Percentiles rank a stretch among this genome's conserved stretches.
These are phyloP conservation scores for Aspergillus oerlinghausenensis DNA, from an alignment of 2,329 filamentous ascomycete genomes.

Conservation along the genomic window DNA sequence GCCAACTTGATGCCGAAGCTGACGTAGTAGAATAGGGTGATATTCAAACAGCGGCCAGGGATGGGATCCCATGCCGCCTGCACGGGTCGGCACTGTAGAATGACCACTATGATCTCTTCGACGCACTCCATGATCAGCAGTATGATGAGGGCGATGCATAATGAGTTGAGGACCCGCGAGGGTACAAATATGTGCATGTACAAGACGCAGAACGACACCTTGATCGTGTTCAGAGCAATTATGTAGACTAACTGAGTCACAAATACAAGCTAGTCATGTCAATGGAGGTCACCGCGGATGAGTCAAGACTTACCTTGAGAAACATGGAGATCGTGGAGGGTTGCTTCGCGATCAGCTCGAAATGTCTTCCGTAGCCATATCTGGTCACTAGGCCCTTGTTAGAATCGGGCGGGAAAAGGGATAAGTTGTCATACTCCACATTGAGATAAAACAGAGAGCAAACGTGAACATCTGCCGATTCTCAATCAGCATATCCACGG, in stretches of 20 bases:
- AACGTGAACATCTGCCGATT: slow-evolving; percentile 8
- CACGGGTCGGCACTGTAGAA: slow-evolving; percentile 19
- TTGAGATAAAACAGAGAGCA: slow-evolving; percentile 7
- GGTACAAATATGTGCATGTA: slow-evolving; percentile 20
- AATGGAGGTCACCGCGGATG: not conserved
- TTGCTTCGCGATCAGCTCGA: slow-evolving; percentile 4
- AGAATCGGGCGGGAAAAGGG: not conserved
- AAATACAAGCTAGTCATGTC: slow-evolving; percentile 14
- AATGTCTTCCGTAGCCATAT: slow-evolving; percentile 18
- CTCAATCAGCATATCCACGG: not conserved
- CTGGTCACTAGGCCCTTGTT: slow-evolving; percentile 12
- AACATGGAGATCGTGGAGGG: slow-evolving; percentile 9
- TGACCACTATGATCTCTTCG: slow-evolving; percentile 66
- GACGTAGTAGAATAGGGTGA: slow-evolving; percentile 14
- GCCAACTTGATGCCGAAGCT: slow-evolving; percentile 15
- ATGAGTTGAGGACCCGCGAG: slow-evolving; percentile 10
- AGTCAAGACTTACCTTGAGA: slow-evolving; percentile 10
- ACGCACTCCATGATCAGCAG: slow-evolving; percentile 58
- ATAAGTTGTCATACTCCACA: slow-evolving; percentile 3
- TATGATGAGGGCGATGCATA: slow-evolving; percentile 12
- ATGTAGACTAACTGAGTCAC: slow-evolving; percentile 20
- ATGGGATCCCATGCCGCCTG: slow-evolving; percentile 16
- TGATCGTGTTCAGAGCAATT: slow-evolving; percentile 29
- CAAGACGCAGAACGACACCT: slow-evolving; percentile 20
- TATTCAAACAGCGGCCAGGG: slow-evolving; percentile 11